Percentiles rank a stretch among this genome's conserved stretches.
These are phyloP conservation scores for Exophiala bonariae DNA, from an alignment of 2,329 filamentous ascomycete genomes.

Conservation along the genomic window DNA sequence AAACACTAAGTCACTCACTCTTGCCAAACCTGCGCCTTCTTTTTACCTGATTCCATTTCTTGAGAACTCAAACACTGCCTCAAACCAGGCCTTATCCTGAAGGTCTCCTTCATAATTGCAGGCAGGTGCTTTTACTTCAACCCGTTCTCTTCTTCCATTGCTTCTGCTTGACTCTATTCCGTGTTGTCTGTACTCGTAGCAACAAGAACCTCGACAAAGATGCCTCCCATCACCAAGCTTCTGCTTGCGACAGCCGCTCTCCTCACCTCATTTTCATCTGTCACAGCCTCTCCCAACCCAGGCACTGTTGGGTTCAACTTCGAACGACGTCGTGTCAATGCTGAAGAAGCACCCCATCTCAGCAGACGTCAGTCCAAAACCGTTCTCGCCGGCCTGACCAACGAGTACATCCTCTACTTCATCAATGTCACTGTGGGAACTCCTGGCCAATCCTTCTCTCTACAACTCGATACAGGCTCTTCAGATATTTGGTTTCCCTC, in stretches of 20 bases:
- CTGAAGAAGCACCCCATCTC: constrained; percentile 13
- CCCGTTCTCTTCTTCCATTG: too few species aligned
- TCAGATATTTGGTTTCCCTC: constrained; percentile 64
- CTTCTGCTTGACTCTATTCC: not conserved
- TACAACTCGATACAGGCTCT: constrained; percentile 69
- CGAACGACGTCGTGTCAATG: constrained; percentile 19
- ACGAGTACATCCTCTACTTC: constrained; percentile 54
- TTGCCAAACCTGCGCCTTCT: too few species aligned
- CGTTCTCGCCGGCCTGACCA: constrained; percentile 21
- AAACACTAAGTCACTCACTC: too few species aligned
- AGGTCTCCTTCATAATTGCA: too few species aligned
- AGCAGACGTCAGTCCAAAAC: constrained; percentile 21
- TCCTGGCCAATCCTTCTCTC: constrained; percentile 56
- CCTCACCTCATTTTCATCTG: constrained; percentile 16
- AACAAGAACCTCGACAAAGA: too few species aligned
- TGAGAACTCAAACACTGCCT: too few species aligned
- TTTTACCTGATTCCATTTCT: too few species aligned
- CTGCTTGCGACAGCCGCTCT: constrained; percentile 17
- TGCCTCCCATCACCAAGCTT: constrained; percentile 13
- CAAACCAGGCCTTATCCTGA: too few species aligned
- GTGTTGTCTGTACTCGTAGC: not conserved
- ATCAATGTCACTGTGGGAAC: constrained; percentile 65
- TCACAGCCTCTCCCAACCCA: constrained; percentile 11
- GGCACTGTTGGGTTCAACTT: constrained; percentile 24
- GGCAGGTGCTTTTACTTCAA: too few species aligned